Conservation (phyloP, 2,329 filamentous ascomycete genomes). For the Colletotrichum liaoningense region DNA sequence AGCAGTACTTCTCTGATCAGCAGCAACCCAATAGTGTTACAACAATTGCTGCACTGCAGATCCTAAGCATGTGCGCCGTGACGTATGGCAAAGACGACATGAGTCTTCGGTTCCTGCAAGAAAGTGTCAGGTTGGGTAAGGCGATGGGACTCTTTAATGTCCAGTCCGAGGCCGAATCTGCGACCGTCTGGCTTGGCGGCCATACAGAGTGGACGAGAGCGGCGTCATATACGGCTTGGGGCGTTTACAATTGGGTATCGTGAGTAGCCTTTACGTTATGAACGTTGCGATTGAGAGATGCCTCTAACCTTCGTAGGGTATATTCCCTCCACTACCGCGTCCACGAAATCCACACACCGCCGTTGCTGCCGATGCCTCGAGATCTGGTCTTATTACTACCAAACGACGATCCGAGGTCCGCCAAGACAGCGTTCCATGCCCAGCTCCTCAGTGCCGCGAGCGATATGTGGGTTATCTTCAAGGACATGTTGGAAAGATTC, state of each 20-base stretch:
- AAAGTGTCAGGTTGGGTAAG: neutral
- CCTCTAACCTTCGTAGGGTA: neutral
- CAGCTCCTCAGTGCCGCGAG: neutral
- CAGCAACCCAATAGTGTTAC: conserved; percentile 1
- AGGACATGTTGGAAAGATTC: neutral
- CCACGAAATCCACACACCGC: conserved; percentile 16
- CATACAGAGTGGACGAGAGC: conserved; percentile 5
- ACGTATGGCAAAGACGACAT: conserved; percentile 2
- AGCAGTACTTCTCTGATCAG: conserved; percentile 1
- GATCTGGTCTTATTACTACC: neutral
- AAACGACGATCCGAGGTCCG: neutral
- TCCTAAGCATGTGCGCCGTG: conserved; percentile 10
- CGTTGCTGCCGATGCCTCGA: conserved; percentile 9
- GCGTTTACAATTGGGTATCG: conserved; percentile 38
- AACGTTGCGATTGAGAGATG: too few species aligned
- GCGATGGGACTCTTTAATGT: conserved; percentile 24
- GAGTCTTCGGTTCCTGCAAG: neutral
- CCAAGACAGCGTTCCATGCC: neutral
- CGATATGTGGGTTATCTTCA: conserved; percentile 14
- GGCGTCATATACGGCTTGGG: conserved; percentile 45
- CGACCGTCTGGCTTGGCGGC: neutral
- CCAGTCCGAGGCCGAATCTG: neutral
- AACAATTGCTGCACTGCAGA: neutral
- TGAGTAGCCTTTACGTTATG: neutral
- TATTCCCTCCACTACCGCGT: conserved; percentile 15